Evolutionary conservation across 169 alveolate genomes (phyloP).

Genomic region (Eimeria acervulina): DNA sequence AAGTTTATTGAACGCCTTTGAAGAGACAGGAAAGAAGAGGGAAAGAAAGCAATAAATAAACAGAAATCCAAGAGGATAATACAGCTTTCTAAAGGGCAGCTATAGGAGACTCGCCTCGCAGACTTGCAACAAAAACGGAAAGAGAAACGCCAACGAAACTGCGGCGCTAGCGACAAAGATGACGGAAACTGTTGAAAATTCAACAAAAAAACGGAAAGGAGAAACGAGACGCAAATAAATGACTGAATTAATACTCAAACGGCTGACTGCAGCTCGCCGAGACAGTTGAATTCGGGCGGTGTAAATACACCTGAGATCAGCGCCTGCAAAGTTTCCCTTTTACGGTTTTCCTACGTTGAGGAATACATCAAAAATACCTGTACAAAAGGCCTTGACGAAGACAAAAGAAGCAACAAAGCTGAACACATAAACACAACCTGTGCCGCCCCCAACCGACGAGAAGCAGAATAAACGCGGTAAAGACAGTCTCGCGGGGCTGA

Average conservation of each 20-base stretch:
- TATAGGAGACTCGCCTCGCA: too few species aligned
- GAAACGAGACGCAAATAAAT: too few species aligned
- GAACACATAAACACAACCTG: neutral
- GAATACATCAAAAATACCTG: neutral
- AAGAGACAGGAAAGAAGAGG: neutral
- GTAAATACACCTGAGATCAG: neutral
- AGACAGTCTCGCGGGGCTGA: neutral
- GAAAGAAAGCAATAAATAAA: neutral
- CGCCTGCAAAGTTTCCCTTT: neutral
- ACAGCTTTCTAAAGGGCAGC: too few species aligned
- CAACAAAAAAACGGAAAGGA: too few species aligned
- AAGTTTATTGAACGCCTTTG: too few species aligned
- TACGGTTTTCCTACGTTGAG: neutral
- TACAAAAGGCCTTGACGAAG: neutral
- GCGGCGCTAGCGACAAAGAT: too few species aligned
- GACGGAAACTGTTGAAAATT: too few species aligned
- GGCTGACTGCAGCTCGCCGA: constrained; percentile 24
- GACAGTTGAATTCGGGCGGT: neutral
- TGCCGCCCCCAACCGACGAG: neutral
- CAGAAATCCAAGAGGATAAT: neutral
- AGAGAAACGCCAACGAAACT: too few species aligned
- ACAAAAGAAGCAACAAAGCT: neutral
- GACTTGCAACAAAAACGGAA: too few species aligned
- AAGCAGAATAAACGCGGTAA: neutral
- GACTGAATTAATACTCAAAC: neutral